Conservation (phyloP, 148 eudicot species). For the Chenopodium suecicum region DNA sequence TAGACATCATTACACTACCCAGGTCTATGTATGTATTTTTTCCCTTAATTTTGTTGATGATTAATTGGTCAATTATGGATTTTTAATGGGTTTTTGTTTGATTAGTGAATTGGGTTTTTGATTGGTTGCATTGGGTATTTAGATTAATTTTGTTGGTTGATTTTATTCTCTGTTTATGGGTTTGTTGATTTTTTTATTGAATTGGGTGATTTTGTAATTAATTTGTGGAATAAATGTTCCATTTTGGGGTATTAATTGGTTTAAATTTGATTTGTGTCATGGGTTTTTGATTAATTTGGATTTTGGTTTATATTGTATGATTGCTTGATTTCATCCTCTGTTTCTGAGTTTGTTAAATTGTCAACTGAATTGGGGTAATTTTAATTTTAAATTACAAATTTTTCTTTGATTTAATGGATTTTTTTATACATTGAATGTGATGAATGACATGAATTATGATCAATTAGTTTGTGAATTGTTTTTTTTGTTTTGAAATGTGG, state of each 20-base stretch:
- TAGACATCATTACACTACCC: constrained; percentile 54
- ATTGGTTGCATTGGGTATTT: background rate
- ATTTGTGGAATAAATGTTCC: background rate
- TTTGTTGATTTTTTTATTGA: background rate
- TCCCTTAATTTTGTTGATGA: background rate
- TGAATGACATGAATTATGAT: background rate
- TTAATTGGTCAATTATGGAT: background rate
- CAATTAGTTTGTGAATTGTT: too few relatives aligned
- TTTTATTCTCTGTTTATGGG: background rate
- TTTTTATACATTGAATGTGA: background rate
- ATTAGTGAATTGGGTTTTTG: background rate
- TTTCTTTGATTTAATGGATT: background rate
- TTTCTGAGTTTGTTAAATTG: background rate
- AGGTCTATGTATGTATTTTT: constrained; percentile 62
- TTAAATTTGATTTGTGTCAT: background rate
- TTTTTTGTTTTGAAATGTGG: too few relatives aligned
- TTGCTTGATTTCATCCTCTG: background rate
- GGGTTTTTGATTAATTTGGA: background rate
- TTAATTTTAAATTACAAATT: background rate
- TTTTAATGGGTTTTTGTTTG: background rate
- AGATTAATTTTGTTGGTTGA: background rate
- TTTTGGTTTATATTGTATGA: background rate
- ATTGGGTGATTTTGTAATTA: background rate
- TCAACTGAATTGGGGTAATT: background rate
- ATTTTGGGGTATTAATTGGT: background rate